Evolutionary conservation across 345 rosid genomes (phyloP), one percentile per base, ranked within the genome.

Genomic region (Geranium brycei): DNA sequence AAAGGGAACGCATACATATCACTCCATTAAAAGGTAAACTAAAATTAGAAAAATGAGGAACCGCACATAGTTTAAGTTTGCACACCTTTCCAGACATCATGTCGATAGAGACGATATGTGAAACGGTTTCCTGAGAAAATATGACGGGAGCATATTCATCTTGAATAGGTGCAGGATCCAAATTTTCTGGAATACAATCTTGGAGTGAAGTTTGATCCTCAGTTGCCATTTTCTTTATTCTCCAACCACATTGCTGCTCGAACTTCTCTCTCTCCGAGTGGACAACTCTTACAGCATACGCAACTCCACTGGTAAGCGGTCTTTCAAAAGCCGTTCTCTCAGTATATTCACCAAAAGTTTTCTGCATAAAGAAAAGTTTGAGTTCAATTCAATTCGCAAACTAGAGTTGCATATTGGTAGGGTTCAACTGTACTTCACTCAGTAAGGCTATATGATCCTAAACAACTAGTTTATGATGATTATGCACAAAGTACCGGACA

Each of bases 271-370:
- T 92, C 73, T 83, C 81, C 13, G 88, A 83, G 75, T 92, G 96
- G 69, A 71, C 72, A 69, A 92, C 96, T 86, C 86, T 92, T 76
- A 87, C 74, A 74, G 99, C 99, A 78, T 92, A 92, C 41, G 99
- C 95, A 69, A 92, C 99, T 57, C 99, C 99, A 74, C 99, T 92
- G 0, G 99, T 92, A 67, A 92, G 95, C 23, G 99, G 99, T 77
- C 99, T 89, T 73, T 92, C 99, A 71, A 92, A 92, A 74, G 84
- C 78, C 30, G 99, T 92, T 79, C 95, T 87, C 78, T 92, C 95
- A 13, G 99, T 86, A 66, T 89, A 92, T 73, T 90, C 85, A 62
- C 90, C 76, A 74, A 93, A 93, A 17, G 96, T 93, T 79, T 78
- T 84, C 99, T 92, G 86, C 35, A 63, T 61, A 71, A 68, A 66